Evolutionary conservation across 306 rosid species (phyloP).

Genomic region (Mimosa pudica): DNA sequence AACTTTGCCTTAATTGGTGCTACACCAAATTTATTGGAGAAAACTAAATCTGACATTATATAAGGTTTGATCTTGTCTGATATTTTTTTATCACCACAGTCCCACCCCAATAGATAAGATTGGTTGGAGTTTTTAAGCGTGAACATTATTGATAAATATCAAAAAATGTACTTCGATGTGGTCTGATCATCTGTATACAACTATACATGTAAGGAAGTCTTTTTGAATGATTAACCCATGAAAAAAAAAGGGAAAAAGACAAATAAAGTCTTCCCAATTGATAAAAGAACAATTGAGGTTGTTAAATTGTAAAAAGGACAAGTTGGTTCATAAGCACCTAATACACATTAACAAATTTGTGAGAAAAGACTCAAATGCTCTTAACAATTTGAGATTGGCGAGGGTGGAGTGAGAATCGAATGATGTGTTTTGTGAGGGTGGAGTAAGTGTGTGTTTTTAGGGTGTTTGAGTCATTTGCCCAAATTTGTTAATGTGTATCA

Average conservation of each 20-base stretch:
- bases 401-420: too few relatives aligned
- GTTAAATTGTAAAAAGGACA: too few relatives aligned
- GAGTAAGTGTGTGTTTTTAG: too few relatives aligned
- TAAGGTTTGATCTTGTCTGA: not conserved
- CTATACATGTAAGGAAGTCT: not conserved
- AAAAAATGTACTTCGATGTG: not conserved
- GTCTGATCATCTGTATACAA: not conserved
- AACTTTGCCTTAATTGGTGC: slow-evolving; percentile 34
- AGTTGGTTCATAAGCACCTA: too few relatives aligned
- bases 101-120: not conserved
- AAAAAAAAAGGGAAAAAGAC: not conserved
- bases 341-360: too few relatives aligned
- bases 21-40: not conserved
- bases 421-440: too few relatives aligned
- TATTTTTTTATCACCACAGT: not conserved
- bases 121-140: not conserved
- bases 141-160: not conserved
- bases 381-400: too few relatives aligned
- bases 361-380: too few relatives aligned
- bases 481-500: too few relatives aligned
- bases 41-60: not conserved
- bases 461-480: too few relatives aligned
- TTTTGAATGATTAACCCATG: not conserved
- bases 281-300: too few relatives aligned
- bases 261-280: too few relatives aligned